These are phyloP conservation scores for Mycena kentingensis DNA, from an alignment of 768 basidiomycete species.

Conservation along the genomic window DNA sequence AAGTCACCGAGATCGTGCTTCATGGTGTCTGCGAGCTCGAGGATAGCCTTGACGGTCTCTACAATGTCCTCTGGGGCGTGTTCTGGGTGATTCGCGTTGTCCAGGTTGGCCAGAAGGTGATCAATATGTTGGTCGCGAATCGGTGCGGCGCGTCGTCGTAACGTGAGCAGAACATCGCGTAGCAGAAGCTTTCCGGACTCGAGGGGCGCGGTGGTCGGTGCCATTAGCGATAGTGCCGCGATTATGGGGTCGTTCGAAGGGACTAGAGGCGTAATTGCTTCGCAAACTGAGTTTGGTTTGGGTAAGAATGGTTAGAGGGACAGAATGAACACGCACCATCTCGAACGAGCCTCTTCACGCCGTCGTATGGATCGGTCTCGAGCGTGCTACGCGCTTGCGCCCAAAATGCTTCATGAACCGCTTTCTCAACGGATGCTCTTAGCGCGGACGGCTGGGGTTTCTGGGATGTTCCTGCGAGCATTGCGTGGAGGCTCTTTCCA, in stretches of 20 bases:
- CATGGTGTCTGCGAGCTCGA: constrained; percentile 63
- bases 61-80: constrained; percentile 54
- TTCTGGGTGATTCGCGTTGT: constrained; percentile 22
- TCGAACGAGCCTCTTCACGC: constrained; percentile 55
- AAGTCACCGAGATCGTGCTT: constrained; percentile 68
- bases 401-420: constrained; percentile 73
- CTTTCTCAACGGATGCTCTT: constrained; percentile 48
- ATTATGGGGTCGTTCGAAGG: constrained; percentile 56
- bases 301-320: constrained; percentile 19
- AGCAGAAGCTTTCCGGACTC: constrained; percentile 57
- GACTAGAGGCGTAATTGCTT: constrained; percentile 53
- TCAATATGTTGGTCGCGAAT: constrained; percentile 60
- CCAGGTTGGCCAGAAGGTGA: constrained; percentile 34
- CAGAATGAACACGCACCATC: constrained; percentile 9
- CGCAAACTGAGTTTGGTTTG: constrained; percentile 57
- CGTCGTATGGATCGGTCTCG: constrained; percentile 59
- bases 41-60: constrained; percentile 47
- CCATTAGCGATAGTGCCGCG: constrained; percentile 54
- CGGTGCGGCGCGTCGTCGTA: constrained; percentile 69
- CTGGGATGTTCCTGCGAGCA: constrained; percentile 24
- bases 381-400: constrained; percentile 61
- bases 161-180: constrained; percentile 50
- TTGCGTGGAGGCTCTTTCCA: constrained; percentile 71
- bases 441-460: constrained; percentile 6
- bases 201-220: constrained; percentile 71